Base-by-base conservation (phyloP, 139 green algal species). In the Coelastrella sp. region DNA sequence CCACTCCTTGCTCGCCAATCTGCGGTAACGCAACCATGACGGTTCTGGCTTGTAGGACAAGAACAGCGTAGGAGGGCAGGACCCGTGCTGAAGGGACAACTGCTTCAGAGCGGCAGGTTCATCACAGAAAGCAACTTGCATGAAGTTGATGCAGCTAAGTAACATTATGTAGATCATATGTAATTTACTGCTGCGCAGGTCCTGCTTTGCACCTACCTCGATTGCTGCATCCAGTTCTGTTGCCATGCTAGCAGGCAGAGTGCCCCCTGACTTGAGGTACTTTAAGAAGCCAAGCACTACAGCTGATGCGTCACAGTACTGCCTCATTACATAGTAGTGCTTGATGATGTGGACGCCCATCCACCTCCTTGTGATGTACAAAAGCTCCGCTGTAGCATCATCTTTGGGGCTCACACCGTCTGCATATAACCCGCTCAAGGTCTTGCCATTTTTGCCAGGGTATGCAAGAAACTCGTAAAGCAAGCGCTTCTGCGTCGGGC, bases 271-370 rank as follows among this genome's bases (percentile, higher is more conserved):
- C n/a, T 53, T 69, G 35, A 69, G 30, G 53, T 51, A 82, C 75
- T 71, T 51, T 9, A 82, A 53, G 75, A 82, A 82, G 51, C 17
- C 35, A 23, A 34, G n/a, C 35, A 71, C 53, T 0, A 82, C 35
- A 19, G 23, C 38, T 11, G 34, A 59, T 0, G 75, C 75, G 1
- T 71, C 75, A 51, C 71, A 57, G 53, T 71, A 82, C 75, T 82
- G 75, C 9, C 75, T 21, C 75, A 82, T 82, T 19, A 50, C 37
- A 53, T 82, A 82, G 53, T 82, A 82, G 53, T 82, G 75, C 75
- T 82, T 82, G 32, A 82, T 37, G 7, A 82, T 82, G 75, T 71
- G 53, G 2, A 71, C 4, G 32, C 75, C 75, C 23, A 82, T 34
- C 75, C 75, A 82, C 15, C 30, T 63, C 5, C 23, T 40, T 1